Evolutionary conservation across 2,329 filamentous ascomycete species (phyloP).

Genomic region (Chaetothyriales sp.): DNA sequence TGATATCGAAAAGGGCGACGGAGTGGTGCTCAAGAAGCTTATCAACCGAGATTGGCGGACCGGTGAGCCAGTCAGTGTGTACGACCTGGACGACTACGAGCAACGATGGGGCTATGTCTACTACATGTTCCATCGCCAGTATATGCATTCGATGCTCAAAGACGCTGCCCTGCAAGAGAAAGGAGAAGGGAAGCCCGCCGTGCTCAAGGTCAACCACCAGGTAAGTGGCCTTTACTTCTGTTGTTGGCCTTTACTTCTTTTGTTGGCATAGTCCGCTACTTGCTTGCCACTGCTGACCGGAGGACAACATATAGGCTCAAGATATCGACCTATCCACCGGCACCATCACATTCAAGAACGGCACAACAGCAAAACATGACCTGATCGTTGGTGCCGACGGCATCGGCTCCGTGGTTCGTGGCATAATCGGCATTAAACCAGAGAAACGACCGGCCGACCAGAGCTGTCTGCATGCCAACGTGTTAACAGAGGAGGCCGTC

Average conservation of each 20-base stretch:
- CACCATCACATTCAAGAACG: conserved; percentile 40
- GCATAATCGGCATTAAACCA: conserved; percentile 47
- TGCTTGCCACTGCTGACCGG: neutral
- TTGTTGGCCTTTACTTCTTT: neutral
- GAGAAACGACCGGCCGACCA: conserved; percentile 45
- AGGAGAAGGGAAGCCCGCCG: conserved; percentile 40
- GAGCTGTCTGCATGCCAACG: conserved; percentile 51
- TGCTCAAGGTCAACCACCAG: conserved; percentile 42
- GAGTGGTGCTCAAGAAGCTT: conserved; percentile 48
- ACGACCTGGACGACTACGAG: conserved; percentile 50
- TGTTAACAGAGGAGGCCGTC: conserved; percentile 45
- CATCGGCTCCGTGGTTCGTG: conserved; percentile 50
- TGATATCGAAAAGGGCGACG: conserved; percentile 48
- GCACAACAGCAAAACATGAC: conserved; percentile 37
- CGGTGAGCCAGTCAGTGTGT: conserved; percentile 49
- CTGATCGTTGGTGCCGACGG: conserved; percentile 51
- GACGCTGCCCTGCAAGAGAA: conserved; percentile 40
- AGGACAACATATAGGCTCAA: conserved; percentile 24
- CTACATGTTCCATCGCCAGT: conserved; percentile 55
- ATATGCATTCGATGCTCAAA: conserved; percentile 54
- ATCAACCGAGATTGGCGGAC: conserved; percentile 59
- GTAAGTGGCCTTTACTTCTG: conserved; percentile 20
- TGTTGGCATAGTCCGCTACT: neutral
- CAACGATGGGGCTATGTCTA: conserved; percentile 50
- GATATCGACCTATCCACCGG: conserved; percentile 39